Conservation (phyloP, 139 green algal genomes). For the Gonium pectorale region DNA sequence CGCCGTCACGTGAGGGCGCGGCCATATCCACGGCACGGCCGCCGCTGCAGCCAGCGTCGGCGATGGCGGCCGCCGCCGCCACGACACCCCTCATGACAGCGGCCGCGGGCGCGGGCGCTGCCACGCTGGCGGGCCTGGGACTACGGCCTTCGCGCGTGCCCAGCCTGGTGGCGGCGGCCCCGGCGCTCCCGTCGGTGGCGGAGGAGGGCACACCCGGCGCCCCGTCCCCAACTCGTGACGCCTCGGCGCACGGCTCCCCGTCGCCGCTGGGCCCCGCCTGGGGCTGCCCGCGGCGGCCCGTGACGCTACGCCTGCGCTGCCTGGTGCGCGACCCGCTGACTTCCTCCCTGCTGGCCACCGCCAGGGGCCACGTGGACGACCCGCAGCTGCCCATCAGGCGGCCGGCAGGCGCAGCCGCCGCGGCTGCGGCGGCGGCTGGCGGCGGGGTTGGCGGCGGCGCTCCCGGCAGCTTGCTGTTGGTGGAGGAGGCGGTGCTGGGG, state of each 20-base stretch:
- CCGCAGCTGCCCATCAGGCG: not conserved
- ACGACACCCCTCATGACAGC: no score
- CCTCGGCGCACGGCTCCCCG: no score
- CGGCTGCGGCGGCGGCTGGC: no score
- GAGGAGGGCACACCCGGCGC: not conserved
- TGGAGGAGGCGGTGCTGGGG: slow-evolving; percentile 35
- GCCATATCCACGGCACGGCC: no score
- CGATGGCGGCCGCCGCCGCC: no score
- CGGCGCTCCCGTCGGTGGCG: not conserved
- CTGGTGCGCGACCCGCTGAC: slow-evolving; percentile 25
- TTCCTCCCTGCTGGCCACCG: slow-evolving; percentile 17
- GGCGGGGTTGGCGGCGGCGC: not conserved
- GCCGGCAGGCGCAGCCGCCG: not conserved
- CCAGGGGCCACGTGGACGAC: slow-evolving; percentile 31
- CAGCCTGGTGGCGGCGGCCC: not conserved
- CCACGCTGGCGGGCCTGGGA: no score
- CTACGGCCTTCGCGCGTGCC: not conserved
- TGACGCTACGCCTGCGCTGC: slow-evolving; percentile 36
- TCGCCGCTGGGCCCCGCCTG: not conserved
- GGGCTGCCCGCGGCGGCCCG: slow-evolving; percentile 20
- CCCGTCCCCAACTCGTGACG: no score
- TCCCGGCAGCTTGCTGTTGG: slow-evolving; percentile 16
- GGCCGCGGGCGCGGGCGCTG: no score
- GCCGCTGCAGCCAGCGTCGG: no score
- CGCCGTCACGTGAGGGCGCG: no score